Conservation (phyloP, 192 early-diverging fungal genomes). For the Phycomyces nitens region DNA sequence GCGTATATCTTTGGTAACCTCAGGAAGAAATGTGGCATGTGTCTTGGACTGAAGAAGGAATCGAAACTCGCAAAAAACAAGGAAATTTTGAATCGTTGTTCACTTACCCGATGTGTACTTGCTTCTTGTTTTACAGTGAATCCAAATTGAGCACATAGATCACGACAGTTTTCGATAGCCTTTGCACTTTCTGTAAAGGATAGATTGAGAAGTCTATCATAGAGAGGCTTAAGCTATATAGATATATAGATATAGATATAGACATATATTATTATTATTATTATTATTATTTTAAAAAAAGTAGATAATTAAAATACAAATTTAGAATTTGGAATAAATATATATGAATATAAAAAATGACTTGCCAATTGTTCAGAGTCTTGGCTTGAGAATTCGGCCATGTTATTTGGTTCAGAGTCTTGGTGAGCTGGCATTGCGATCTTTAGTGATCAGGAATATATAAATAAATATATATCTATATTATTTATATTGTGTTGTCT, state of each 20-base stretch:
- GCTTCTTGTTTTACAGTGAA: conserved; percentile 62
- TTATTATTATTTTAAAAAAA: neutral
- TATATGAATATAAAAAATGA: neutral
- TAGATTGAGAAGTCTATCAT: conserved; percentile 39
- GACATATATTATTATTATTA: no score
- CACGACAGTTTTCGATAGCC: conserved; percentile 47
- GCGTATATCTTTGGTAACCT: no score
- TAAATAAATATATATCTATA: no score
- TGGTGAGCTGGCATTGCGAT: neutral
- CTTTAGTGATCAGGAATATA: no score
- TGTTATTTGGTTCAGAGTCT: neutral
- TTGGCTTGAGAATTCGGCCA: neutral
- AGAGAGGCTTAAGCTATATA: conserved; percentile 45
- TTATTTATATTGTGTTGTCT: no score
- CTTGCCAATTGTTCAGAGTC: conserved; percentile 1
- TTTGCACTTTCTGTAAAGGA: conserved; percentile 37
- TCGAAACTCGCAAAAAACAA: neutral
- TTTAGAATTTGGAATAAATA: no score
- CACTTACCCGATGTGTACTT: conserved; percentile 50
- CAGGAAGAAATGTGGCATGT: neutral
- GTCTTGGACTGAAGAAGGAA: neutral
- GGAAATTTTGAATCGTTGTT: neutral
- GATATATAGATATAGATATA: no score
- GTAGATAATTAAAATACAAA: neutral
- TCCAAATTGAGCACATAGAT: conserved; percentile 48